Evolutionary conservation across 169 alveolate species (phyloP), one percentile per base, ranked within the genome.

Genomic region (Plasmodium knowlesi): DNA sequence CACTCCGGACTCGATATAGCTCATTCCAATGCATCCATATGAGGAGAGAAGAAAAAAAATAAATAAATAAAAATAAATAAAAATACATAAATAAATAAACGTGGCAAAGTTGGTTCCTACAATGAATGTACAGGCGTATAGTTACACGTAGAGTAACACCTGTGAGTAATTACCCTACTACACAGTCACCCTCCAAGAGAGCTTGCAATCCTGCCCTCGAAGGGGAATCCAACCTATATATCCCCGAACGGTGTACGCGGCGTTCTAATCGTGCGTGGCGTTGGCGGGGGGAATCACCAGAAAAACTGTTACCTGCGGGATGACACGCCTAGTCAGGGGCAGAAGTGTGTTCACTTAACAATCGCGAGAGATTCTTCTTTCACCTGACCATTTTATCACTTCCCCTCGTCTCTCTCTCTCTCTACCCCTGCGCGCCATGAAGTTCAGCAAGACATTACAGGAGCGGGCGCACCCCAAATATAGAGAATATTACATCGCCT

Each of bases 361-460:
- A 16, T 43, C 16, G 54, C 54, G 16, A 43, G 16, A 43, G 54
- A 3, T 43, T 43, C 9, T 74, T 28, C 30, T n/a, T 61, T 6
- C 74, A 61, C 74, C 12, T 61, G 30, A 19, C 9, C 74, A 61
- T n/a, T 5, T 61, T 0, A 19, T 5, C 74, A 61, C 34, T 14
- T 61, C 9, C 5, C 22, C 79, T 46, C 79, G 6, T 46, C 79
- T 14, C 41, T 53, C 25, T 73, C 67, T 46, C 79, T 14, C 41
- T 53, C 25, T 73, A 41, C 57, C 46, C 43, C 34, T 50, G 0
- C 22, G 37, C 39, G 82, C 78, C 57, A 96, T 96, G 98, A 96
- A 95, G 92, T 96, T 96, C 76, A 92, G 97, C 57, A 95, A 95
- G 80, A 95, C 92, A 70, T 82, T 96, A 61, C 95, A 93, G 57